A percentile compares a stretch with the other conserved stretches of the same genome.
Conservation (phyloP, 208 protist species). For the Leishmania turanica region DNA sequence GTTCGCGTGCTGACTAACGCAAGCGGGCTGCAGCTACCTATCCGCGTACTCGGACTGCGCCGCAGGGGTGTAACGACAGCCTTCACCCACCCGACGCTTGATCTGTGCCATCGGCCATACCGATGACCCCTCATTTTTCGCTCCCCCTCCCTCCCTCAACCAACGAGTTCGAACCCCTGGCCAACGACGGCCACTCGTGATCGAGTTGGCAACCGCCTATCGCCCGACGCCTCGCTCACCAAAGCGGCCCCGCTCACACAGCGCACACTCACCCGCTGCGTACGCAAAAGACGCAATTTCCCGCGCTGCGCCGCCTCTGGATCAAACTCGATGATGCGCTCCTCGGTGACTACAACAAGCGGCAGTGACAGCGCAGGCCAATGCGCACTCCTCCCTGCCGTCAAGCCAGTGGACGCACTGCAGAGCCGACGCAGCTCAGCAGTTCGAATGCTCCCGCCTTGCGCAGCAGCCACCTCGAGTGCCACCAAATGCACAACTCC, state of each 20-base stretch:
- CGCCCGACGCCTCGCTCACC: neutral
- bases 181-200: constrained; percentile 35
- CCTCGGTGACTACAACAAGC: constrained; percentile 45
- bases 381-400: constrained; percentile 48
- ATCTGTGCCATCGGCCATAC: neutral
- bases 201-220: neutral
- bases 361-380: constrained; percentile 28
- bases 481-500: constrained; percentile 40
- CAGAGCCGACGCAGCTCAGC: constrained; percentile 12
- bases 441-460: neutral
- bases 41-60: neutral
- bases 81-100: too few species aligned
- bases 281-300: neutral
- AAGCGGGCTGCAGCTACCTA: neutral
- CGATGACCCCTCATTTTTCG: neutral
- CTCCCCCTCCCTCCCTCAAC: neutral
- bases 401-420: constrained; percentile 50
- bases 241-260: constrained; percentile 64
- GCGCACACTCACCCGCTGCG: constrained; percentile 56
- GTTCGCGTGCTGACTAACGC: neutral
- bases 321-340: constrained; percentile 34
- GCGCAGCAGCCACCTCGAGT: neutral
- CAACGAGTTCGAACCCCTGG: constrained; percentile 39
- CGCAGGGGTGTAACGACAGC: neutral
- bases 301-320: constrained; percentile 20